Percentiles rank a stretch among this genome's conserved stretches.
Evolutionary conservation across 495 filamentous ascomycete species (phyloP).

Genomic region (Ramalina peruviana): DNA sequence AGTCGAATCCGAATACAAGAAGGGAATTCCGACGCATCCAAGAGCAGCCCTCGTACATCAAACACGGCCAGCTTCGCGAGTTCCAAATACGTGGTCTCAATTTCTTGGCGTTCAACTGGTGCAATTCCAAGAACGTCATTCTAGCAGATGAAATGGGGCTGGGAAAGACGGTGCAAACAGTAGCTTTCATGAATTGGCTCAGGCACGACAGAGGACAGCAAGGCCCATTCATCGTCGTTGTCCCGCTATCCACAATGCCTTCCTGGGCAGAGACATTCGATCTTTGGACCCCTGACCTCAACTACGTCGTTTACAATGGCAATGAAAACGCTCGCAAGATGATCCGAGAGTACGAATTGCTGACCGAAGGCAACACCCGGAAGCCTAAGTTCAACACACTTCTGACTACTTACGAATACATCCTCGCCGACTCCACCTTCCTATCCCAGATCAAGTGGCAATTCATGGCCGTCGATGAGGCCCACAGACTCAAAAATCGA

Average conservation of each 20-base stretch:
- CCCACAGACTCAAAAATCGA: conserved; percentile 90
- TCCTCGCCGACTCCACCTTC: conserved; percentile 63
- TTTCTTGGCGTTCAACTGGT: conserved; percentile 92
- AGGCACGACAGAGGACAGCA: conserved; percentile 82
- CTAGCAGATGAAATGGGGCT: conserved; percentile 97
- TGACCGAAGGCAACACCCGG: conserved; percentile 67
- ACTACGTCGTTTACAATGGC: conserved; percentile 94
- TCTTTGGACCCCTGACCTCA: conserved; percentile 87
- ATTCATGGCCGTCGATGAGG: conserved; percentile 90
- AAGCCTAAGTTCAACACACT: conserved; percentile 89
- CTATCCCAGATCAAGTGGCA: conserved; percentile 89
- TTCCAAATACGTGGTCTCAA: conserved; percentile 93
- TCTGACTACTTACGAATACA: conserved; percentile 92
- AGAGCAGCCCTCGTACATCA: conserved; percentile 71
- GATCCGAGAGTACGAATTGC: conserved; percentile 76
- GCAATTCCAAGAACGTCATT: conserved; percentile 79
- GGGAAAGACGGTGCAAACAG: conserved; percentile 95
- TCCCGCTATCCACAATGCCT: conserved; percentile 88
- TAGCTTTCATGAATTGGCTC: conserved; percentile 94
- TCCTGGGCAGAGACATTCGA: conserved; percentile 98
- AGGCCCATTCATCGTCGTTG: conserved; percentile 90
- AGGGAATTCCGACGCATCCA: conserved; percentile 55
- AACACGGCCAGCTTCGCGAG: conserved; percentile 72
- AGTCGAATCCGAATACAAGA: conserved; percentile 62
- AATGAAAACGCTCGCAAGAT: conserved; percentile 66